These are phyloP conservation scores for Cystobasidiaceae sp. DNA, from an alignment of 1,284 basidiomycete species.

Conservation along the genomic window DNA sequence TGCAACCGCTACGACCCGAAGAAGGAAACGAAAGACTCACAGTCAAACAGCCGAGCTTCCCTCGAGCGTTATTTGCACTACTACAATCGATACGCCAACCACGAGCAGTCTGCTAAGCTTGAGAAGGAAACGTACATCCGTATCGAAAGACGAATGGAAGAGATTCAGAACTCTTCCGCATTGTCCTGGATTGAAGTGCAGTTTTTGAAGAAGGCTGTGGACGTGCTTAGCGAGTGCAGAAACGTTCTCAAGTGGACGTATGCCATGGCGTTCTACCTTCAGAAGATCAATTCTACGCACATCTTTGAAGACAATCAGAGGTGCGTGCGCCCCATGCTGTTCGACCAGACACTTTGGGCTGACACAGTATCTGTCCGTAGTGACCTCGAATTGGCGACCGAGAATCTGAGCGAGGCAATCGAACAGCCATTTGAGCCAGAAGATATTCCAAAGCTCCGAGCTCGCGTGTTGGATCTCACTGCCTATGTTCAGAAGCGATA, in stretches of 20 bases:
- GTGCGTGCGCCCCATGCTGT: conserved; percentile 47
- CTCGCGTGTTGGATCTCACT: conserved; percentile 90
- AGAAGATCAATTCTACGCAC: conserved; percentile 85
- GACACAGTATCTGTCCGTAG: conserved; percentile 47
- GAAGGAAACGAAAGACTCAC: conserved; percentile 76
- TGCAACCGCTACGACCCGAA: conserved; percentile 98
- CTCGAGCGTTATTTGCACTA: conserved; percentile 98
- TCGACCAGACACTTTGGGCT: background rate
- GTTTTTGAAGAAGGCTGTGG: conserved; percentile 96
- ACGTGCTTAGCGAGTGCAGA: conserved; percentile 70
- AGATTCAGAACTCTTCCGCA: conserved; percentile 87
- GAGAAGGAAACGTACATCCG: conserved; percentile 85
- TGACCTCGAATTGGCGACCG: conserved; percentile 90
- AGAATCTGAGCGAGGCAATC: conserved; percentile 85
- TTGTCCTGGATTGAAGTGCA: conserved; percentile 98
- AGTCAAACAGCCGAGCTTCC: conserved; percentile 78
- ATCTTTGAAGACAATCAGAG: conserved; percentile 96
- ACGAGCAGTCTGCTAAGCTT: conserved; percentile 94
- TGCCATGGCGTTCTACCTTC: conserved; percentile 95
- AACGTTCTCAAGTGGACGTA: conserved; percentile 99
- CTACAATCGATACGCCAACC: conserved; percentile 97
- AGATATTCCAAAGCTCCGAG: conserved; percentile 71
- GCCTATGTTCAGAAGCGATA: conserved; percentile 97
- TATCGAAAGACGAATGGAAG: conserved; percentile 99
- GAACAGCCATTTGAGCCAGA: conserved; percentile 85